Percentiles rank a stretch among this genome's conserved stretches.
Evolutionary conservation across 2,329 filamentous ascomycete genomes (phyloP).

Genomic region (Cercospora beticola): DNA sequence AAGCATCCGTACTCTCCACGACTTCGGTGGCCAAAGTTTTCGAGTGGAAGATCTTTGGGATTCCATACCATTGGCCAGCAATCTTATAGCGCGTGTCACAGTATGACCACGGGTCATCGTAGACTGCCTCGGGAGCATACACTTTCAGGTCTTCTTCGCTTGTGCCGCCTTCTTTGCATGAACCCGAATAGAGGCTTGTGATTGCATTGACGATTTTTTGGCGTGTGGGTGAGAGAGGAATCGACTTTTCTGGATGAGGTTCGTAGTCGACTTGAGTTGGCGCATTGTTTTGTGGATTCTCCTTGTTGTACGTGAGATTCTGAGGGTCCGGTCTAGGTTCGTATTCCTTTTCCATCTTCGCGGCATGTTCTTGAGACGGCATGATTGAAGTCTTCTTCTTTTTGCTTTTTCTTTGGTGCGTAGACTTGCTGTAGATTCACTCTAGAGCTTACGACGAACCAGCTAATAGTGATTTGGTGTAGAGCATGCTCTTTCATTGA

Average conservation of each 20-base stretch:
- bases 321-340: constrained; percentile 28
- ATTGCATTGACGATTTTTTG: constrained; percentile 47
- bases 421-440: not conserved
- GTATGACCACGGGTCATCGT: constrained; percentile 51
- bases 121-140: constrained; percentile 48
- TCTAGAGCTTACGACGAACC: not conserved
- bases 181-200: constrained; percentile 47
- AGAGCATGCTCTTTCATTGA: not conserved
- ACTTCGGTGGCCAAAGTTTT: constrained; percentile 21
- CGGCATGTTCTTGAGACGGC: constrained; percentile 6
- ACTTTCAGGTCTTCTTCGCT: constrained; percentile 51
- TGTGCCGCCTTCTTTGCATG: constrained; percentile 3
- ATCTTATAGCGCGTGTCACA: constrained; percentile 53
- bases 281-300: constrained; percentile 27
- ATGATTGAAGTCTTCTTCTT: not conserved
- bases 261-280: constrained; percentile 44
- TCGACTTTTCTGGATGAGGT: constrained; percentile 41
- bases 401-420: not conserved
- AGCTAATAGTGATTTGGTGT: not conserved
- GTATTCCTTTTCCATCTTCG: not conserved
- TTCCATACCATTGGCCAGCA: constrained; percentile 52
- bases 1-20: not conserved
- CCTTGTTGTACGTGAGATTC: constrained; percentile 34
- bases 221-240: constrained; percentile 38
- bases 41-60: constrained; percentile 22